phyloP scores from a whole-genome alignment of 225 moss, liverwort and hornwort genomes.

The Anthoceros angustus region DNA sequence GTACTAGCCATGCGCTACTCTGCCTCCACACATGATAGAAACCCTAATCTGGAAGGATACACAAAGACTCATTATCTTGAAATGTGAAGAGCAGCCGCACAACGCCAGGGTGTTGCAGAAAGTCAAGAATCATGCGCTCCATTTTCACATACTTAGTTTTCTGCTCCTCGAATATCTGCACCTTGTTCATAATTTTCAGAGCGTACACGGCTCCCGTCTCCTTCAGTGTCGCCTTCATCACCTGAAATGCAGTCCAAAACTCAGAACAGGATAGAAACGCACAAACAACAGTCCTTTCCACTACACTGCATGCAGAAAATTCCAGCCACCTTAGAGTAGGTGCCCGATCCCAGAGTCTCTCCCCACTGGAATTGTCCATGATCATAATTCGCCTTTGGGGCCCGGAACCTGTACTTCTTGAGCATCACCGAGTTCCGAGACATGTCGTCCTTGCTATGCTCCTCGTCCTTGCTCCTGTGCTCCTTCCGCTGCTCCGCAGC shows the following conservation, averaged over 20 bases:
- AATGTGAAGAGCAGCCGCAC: background rate
- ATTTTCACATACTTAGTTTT: background rate
- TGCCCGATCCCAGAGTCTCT: background rate
- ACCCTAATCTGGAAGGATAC: background rate
- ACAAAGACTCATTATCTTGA: background rate
- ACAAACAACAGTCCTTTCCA: background rate
- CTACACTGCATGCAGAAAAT: background rate
- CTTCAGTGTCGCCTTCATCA: background rate
- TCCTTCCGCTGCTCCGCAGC: background rate
- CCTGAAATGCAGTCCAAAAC: background rate
- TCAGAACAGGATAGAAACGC: background rate
- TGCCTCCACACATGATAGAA: no score
- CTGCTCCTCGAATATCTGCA: background rate
- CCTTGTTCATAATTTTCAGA: background rate
- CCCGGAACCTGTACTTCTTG: background rate
- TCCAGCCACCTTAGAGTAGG: background rate
- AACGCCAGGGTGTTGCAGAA: background rate
- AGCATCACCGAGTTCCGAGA: constrained; percentile 1
- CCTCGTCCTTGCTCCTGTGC: background rate
- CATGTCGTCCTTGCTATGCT: background rate
- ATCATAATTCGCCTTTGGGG: background rate
- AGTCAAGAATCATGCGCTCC: background rate
- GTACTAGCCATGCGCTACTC: no score
- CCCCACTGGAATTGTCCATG: background rate
- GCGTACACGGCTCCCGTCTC: background rate